phyloP scores from a whole-genome alignment of 148 eudicot species.

The Vaccinium corymbosum region DNA sequence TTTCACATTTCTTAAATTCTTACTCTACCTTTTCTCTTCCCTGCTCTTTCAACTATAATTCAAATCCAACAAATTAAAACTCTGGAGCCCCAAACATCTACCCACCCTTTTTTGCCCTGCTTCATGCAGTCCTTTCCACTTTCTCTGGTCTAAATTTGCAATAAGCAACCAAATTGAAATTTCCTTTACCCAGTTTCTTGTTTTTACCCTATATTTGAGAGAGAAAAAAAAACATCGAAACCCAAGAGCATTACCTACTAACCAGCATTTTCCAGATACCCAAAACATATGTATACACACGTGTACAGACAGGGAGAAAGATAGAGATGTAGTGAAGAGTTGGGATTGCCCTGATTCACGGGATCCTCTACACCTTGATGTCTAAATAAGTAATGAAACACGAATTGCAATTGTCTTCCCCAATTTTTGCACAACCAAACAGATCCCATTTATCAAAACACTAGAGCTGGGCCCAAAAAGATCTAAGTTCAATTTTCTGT shows the following conservation, averaged over 20 bases:
- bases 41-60: neutral
- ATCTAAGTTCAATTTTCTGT: neutral
- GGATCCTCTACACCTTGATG: neutral
- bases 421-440: slow-evolving; percentile 2
- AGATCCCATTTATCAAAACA: neutral
- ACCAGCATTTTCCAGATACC: neutral
- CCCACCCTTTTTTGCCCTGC: neutral
- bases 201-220: neutral
- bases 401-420: neutral
- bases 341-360: neutral
- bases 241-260: neutral
- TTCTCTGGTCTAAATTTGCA: neutral
- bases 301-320: neutral
- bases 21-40: neutral
- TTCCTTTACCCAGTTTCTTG: neutral
- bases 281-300: neutral
- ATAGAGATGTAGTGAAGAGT: neutral
- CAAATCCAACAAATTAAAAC: neutral
- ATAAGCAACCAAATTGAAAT: neutral
- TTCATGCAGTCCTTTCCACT: neutral
- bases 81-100: neutral
- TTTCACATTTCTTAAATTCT: neutral
- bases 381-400: neutral
- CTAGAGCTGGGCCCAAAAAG: neutral
- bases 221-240: neutral